Percentiles rank a stretch among this genome's conserved stretches.
phyloP scores from a whole-genome alignment of 768 basidiomycete species.

The Aureoboletus auriporus region DNA sequence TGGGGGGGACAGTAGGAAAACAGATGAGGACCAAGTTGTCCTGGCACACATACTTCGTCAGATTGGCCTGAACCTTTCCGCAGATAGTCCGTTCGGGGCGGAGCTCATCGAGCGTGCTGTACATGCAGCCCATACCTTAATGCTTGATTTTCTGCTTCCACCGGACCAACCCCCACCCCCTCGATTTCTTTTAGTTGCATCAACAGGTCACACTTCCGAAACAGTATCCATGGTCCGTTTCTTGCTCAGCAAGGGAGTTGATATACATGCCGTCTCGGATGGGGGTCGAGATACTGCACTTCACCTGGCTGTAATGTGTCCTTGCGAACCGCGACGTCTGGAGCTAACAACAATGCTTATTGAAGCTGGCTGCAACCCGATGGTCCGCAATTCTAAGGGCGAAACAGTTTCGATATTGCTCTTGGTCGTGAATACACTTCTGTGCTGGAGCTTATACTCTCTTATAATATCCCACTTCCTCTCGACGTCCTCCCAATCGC shows the following conservation, averaged over 20 bases:
- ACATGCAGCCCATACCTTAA: background rate
- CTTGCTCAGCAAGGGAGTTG: slow-evolving; percentile 2
- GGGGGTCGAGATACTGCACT: background rate
- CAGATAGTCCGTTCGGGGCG: background rate
- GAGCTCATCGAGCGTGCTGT: background rate
- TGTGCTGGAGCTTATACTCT: too few species aligned
- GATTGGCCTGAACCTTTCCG: background rate
- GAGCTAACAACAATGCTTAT: background rate
- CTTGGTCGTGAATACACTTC: too few species aligned
- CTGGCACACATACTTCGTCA: background rate
- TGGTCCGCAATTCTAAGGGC: background rate
- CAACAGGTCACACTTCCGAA: too few species aligned
- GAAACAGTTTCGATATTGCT: too few species aligned
- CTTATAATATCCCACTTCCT: too few species aligned
- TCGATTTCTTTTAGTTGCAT: background rate
- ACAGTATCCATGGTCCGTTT: background rate
- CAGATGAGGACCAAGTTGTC: background rate
- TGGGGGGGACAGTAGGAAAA: background rate
- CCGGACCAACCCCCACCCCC: background rate
- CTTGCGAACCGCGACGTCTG: background rate
- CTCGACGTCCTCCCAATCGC: too few species aligned
- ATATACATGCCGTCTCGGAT: background rate
- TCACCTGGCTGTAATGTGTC: background rate
- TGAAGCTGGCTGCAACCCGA: background rate
- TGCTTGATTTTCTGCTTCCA: slow-evolving; percentile 2